phyloP scores from a whole-genome alignment of 495 filamentous ascomycete genomes.

The Clavariopsis aquatica region DNA sequence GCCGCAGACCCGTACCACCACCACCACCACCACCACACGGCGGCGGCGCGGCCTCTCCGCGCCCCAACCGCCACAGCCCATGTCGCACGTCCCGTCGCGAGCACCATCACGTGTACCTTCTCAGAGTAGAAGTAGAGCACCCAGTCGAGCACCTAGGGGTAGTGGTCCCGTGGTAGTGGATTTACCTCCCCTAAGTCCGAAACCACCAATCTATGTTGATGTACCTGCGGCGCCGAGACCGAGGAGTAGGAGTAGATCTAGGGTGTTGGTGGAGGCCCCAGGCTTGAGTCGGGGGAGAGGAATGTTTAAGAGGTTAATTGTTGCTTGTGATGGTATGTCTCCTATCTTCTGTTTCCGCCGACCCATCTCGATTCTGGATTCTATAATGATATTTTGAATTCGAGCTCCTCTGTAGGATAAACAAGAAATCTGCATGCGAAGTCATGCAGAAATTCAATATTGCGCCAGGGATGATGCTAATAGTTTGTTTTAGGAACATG shows the following conservation, averaged over 20 bases:
- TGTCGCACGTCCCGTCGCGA: neutral
- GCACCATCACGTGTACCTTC: neutral
- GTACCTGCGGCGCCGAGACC: conserved; percentile 11
- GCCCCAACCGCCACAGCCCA: neutral
- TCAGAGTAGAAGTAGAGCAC: conserved; percentile 15
- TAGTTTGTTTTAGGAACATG: conserved; percentile 40
- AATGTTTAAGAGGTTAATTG: conserved; percentile 41
- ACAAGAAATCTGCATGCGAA: too few relatives aligned
- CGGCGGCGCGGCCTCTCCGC: neutral
- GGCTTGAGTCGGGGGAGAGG: conserved; percentile 30
- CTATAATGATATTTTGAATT: too few relatives aligned
- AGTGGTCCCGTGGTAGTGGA: conserved; percentile 4
- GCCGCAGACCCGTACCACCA: neutral
- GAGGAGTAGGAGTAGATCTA: conserved; percentile 2
- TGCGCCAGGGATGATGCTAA: too few relatives aligned
- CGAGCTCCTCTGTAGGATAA: neutral
- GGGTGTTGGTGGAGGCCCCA: conserved; percentile 8
- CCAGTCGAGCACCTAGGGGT: neutral
- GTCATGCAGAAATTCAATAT: too few relatives aligned
- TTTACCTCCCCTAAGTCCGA: neutral
- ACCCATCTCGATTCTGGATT: too few relatives aligned
- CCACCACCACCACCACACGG: neutral
- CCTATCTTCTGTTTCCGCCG: neutral
- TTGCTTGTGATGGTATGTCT: conserved; percentile 43
- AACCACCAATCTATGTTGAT: conserved; percentile 11